A percentile compares a stretch with the other conserved stretches of the same genome.
These are phyloP conservation scores for Termitomyces sp. DNA, from an alignment of 768 basidiomycete genomes.

Conservation along the genomic window DNA sequence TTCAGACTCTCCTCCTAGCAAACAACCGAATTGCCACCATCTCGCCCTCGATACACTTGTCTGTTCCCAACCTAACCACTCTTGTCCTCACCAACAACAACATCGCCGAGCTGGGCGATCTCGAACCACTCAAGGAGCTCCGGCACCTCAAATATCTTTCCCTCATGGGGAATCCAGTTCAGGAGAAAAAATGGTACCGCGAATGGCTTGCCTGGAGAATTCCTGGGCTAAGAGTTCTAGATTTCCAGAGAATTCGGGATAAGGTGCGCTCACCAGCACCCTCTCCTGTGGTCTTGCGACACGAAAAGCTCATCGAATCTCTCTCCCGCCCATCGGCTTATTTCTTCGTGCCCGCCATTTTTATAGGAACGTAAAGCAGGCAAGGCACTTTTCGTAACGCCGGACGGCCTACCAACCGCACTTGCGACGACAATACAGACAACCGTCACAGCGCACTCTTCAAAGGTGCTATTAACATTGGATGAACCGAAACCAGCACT, in stretches of 20 bases:
- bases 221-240: slow-evolving; percentile 85
- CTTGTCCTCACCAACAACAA: slow-evolving; percentile 85
- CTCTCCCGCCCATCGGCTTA: slow-evolving; percentile 2
- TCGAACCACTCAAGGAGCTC: slow-evolving; percentile 79
- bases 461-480: slow-evolving; percentile 62
- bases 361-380: slow-evolving; percentile 77
- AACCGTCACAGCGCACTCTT: slow-evolving; percentile 63
- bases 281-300: slow-evolving; percentile 25
- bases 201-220: slow-evolving; percentile 93
- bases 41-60: slow-evolving; percentile 78
- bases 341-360: slow-evolving; percentile 16
- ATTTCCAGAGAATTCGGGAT: slow-evolving; percentile 93
- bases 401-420: slow-evolving; percentile 73
- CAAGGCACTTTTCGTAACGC: slow-evolving; percentile 75
- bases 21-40: slow-evolving; percentile 88
- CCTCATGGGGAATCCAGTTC: slow-evolving; percentile 79
- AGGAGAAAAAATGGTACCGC: slow-evolving; percentile 94
- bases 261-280: slow-evolving; percentile 69
- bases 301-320: slow-evolving; percentile 23
- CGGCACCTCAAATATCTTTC: slow-evolving; percentile 73
- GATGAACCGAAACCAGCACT: slow-evolving; percentile 75
- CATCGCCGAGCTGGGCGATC: slow-evolving; percentile 76
- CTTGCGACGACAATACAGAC: slow-evolving; percentile 78
- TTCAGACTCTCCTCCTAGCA: slow-evolving; percentile 80
- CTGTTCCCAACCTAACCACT: slow-evolving; percentile 79